Percentiles rank a stretch among this genome's conserved stretches.
Conservation (phyloP, 208 protist genomes). For the Leishmania amazonensis region DNA sequence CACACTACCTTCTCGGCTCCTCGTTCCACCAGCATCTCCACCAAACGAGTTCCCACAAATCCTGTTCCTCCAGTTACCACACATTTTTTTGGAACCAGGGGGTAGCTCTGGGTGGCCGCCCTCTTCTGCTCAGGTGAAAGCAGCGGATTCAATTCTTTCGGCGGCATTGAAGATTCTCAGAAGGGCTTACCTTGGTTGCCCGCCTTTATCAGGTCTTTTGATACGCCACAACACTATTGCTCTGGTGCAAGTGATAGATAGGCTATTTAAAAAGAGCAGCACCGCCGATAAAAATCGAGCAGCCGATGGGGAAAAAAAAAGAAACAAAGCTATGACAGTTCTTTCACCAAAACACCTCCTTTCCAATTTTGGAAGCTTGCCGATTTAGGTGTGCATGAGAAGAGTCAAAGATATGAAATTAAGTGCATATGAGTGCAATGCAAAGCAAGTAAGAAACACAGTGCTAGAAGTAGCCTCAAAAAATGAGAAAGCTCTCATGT, state of each 20-base stretch:
- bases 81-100: constrained; percentile 82
- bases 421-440: background rate
- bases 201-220: background rate
- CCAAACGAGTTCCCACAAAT: constrained; percentile 95
- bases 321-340: constrained; percentile 19
- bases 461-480: background rate
- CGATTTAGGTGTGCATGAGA: background rate
- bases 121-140: constrained; percentile 68
- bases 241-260: constrained; percentile 1
- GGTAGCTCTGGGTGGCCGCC: constrained; percentile 58
- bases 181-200: background rate
- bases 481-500: background rate
- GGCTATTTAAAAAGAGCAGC: background rate
- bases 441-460: background rate
- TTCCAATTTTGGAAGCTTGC: background rate
- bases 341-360: background rate
- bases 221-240: background rate
- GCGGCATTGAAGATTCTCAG: constrained; percentile 19
- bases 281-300: background rate
- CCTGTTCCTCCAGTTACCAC: constrained; percentile 94
- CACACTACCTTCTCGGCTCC: constrained; percentile 89
- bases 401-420: background rate
- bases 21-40: constrained; percentile 96
- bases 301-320: background rate
- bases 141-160: constrained; percentile 51